These are phyloP conservation scores for Talaromyces rugulosus DNA, from an alignment of 2,329 filamentous ascomycete species.

Conservation along the genomic window DNA sequence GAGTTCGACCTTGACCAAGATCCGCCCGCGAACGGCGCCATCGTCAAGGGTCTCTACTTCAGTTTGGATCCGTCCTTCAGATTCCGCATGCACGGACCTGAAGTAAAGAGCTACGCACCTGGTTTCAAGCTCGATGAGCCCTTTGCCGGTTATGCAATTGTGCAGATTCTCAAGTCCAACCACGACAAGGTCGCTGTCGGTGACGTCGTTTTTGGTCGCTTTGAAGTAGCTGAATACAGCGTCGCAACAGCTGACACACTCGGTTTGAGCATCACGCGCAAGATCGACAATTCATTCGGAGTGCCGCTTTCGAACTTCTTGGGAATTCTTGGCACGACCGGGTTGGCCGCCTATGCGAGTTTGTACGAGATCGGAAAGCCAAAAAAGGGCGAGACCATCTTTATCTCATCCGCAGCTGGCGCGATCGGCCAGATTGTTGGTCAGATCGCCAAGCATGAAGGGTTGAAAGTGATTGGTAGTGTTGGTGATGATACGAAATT, in stretches of 20 bases:
- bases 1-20: conserved; percentile 58
- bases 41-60: conserved; percentile 65
- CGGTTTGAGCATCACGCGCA: conserved; percentile 39
- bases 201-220: conserved; percentile 57
- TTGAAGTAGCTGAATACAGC: conserved; percentile 66
- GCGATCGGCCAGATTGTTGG: conserved; percentile 83
- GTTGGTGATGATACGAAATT: conserved; percentile 78
- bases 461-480: conserved; percentile 71
- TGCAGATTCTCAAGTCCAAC: conserved; percentile 68
- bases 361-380: conserved; percentile 72
- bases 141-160: conserved; percentile 60
- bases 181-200: conserved; percentile 61
- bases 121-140: conserved; percentile 59
- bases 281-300: conserved; percentile 57
- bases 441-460: conserved; percentile 77
- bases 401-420: conserved; percentile 73
- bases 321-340: conserved; percentile 73
- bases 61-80: conserved; percentile 85
- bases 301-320: conserved; percentile 60
- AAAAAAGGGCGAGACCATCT: conserved; percentile 74
- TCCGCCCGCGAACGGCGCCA: conserved; percentile 55
- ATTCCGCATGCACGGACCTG: conserved; percentile 66
- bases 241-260: conserved; percentile 34
- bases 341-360: conserved; percentile 68
- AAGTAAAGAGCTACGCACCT: conserved; percentile 63